Evolutionary conservation across 257 asterid genomes (phyloP).

Genomic region (Petunia secreta): DNA sequence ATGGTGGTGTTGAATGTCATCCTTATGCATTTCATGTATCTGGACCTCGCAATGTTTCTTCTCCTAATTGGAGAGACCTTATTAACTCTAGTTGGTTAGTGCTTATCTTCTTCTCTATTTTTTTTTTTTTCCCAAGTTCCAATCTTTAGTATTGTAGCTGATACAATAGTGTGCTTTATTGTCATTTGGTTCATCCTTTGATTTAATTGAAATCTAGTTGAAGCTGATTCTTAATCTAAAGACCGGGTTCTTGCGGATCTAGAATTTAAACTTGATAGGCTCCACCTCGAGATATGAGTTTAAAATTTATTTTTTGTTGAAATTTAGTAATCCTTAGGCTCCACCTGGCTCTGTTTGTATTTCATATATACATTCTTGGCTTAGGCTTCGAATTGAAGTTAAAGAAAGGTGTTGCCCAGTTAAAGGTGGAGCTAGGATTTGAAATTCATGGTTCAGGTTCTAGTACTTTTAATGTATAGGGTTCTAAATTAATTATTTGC

Average conservation of each 20-base stretch:
- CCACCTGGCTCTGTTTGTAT: too few relatives aligned
- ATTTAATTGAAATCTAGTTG: not conserved
- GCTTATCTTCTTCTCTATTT: not conserved
- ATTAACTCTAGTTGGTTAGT: constrained; percentile 50
- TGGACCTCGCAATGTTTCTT: constrained; percentile 48
- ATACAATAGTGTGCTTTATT: not conserved
- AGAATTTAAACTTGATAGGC: too few relatives aligned
- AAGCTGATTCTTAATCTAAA: not conserved
- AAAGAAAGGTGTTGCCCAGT: not conserved
- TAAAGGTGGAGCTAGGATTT: not conserved
- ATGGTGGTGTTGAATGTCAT: constrained; percentile 28
- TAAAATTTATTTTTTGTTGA: too few relatives aligned
- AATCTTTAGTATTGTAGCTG: constrained; percentile 9
- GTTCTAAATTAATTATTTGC: too few relatives aligned
- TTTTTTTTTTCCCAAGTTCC: not conserved
- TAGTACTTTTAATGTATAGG: too few relatives aligned
- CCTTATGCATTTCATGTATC: constrained; percentile 53
- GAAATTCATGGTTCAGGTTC: too few relatives aligned
- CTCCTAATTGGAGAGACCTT: constrained; percentile 51
- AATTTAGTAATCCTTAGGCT: too few relatives aligned
- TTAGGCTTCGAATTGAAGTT: not conserved
- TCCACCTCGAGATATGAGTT: too few relatives aligned
- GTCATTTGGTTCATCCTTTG: not conserved
- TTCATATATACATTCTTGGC: not conserved
- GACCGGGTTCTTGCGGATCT: too few relatives aligned